phyloP scores from a whole-genome alignment of 805 yeast species.

The Kregervanrija pseudodelftensis region DNA sequence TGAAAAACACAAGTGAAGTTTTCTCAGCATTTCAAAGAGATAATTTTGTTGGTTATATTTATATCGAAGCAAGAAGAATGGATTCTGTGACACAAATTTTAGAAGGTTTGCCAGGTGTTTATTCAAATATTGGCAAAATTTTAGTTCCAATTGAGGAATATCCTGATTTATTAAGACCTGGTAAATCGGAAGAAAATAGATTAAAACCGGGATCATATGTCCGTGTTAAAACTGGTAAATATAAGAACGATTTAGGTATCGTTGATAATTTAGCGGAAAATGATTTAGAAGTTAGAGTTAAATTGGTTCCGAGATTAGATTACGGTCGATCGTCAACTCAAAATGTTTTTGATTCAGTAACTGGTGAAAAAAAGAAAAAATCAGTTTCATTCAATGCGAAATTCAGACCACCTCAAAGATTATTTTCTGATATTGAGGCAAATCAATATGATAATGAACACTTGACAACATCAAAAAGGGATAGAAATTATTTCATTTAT shows the following conservation, averaged over 20 bases:
- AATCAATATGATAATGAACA: slow-evolving; percentile 71
- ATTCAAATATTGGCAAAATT: slow-evolving; percentile 49
- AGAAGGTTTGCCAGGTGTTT: slow-evolving; percentile 84
- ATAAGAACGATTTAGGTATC: slow-evolving; percentile 86
- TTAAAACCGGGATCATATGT: slow-evolving; percentile 90
- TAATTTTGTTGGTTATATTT: slow-evolving; percentile 83
- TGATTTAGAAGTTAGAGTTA: slow-evolving; percentile 91
- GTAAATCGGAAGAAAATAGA: slow-evolving; percentile 79
- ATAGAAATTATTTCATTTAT: slow-evolving; percentile 59
- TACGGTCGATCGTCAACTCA: slow-evolving; percentile 57
- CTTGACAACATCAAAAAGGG: slow-evolving; percentile 53
- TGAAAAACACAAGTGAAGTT: slow-evolving; percentile 75
- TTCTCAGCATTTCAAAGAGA: slow-evolving; percentile 91
- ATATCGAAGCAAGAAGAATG: slow-evolving; percentile 88
- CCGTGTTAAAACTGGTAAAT: slow-evolving; percentile 82
- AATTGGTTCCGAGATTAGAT: slow-evolving; percentile 88
- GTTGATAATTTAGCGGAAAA: slow-evolving; percentile 91
- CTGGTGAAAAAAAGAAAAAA: slow-evolving; percentile 25
- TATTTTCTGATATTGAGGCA: slow-evolving; percentile 87
- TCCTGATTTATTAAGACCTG: slow-evolving; percentile 87
- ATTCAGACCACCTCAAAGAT: slow-evolving; percentile 74
- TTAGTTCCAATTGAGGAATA: slow-evolving; percentile 94
- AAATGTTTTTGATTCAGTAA: slow-evolving; percentile 18
- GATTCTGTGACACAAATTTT: slow-evolving; percentile 88
- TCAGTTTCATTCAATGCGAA: slow-evolving; percentile 47